phyloP scores from a whole-genome alignment of 2,329 filamentous ascomycete species.

The Raffaelea albimanens region DNA sequence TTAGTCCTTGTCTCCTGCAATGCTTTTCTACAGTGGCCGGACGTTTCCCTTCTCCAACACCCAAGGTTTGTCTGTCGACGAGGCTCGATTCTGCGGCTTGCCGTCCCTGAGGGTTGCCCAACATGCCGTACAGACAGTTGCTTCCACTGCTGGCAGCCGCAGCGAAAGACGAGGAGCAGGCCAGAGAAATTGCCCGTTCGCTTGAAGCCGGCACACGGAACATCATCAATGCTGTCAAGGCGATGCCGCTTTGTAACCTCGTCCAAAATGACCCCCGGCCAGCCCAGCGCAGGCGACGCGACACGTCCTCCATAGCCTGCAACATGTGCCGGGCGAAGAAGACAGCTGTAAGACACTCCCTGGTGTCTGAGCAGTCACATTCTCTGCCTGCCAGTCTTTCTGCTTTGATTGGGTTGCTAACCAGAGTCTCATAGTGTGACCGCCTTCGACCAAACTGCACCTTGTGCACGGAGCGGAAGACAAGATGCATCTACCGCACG shows the following conservation, averaged over 20 bases:
- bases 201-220: background rate
- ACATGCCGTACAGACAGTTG: background rate
- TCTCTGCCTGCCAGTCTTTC: too few relatives aligned
- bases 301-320: slow-evolving; percentile 7
- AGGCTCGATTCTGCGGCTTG: too few relatives aligned
- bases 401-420: too few relatives aligned
- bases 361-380: background rate
- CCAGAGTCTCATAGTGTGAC: slow-evolving; percentile 1
- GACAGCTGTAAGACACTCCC: background rate
- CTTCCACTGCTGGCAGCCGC: background rate
- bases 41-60: too few relatives aligned
- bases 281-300: slow-evolving; percentile 2
- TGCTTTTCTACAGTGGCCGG: too few relatives aligned
- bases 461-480: slow-evolving; percentile 4
- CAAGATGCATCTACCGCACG: slow-evolving; percentile 5
- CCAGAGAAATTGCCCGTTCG: background rate
- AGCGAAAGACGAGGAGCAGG: background rate
- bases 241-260: background rate
- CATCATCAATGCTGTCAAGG: background rate
- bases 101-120: background rate
- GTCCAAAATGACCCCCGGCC: background rate
- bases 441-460: slow-evolving; percentile 4
- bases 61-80: background rate
- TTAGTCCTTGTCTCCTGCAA: too few relatives aligned
- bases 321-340: slow-evolving; percentile 8